Base-by-base conservation (phyloP, 139 green algal species). In the Volvox africanus region DNA sequence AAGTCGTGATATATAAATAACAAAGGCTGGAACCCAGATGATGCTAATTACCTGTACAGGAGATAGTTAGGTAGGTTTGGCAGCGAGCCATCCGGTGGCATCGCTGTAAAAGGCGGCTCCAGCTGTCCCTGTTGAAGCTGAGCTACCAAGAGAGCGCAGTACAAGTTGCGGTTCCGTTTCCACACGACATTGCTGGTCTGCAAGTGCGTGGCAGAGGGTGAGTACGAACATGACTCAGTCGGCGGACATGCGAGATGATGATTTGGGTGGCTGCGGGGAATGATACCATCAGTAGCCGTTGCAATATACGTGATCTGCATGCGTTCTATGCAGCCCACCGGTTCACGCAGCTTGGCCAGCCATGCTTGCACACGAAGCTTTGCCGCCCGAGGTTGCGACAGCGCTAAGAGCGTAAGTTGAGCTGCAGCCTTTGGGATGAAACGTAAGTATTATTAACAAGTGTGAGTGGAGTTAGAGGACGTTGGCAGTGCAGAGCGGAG, bases 121-220 rank as follows among this genome's bases (percentile, higher is more conserved):
- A 97, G 91, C 73, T 75, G 86, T n/a, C 95, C 95, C 30, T 89
- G 81, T 33, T 71, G 61, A 21, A 94, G 91, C 91, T 97, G 96
- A n/a, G 94, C 91, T 71, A 98, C 82, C 76, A 98, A 91, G 36
- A 98, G 92, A 14, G 87, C 73, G 9, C 93, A 93, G 67, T 97
- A 95, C 20, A 80, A 26, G 82, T 97, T 97, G 68, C 96, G 92
- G 87, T 97, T 98, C 21, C 92, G 92, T 87, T 97, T 96, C 93
- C 93, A 97, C 13, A 87, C 81, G 30, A 65, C 61, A 61, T 87
- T 87, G 61, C 61, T 87, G n/a, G 81, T 87, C 81, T 87, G 81
- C 30, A 44, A 19, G 20, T 55, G 44, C 44, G 9, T 55, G 44
- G 78, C 30, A 2, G 78, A 33, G 18, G 55, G 55, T 36, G 85